Evolutionary conservation across 2,329 filamentous ascomycete genomes (phyloP), one percentile per base, ranked within the genome.

Genomic region (Hypocreales sp.): DNA sequence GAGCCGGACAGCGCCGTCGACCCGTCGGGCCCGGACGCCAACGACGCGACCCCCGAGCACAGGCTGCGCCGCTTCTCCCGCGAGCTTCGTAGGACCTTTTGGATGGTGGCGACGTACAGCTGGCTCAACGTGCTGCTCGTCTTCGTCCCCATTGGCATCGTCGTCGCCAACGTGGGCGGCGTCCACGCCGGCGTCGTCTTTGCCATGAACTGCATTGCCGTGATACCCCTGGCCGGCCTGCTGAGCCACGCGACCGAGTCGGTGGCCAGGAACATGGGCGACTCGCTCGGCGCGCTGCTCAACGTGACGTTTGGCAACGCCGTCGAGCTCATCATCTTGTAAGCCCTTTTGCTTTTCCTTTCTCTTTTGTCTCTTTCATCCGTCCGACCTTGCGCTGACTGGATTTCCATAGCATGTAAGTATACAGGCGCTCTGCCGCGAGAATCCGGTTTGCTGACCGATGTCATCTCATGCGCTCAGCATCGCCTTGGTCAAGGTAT

Each of bases 261-360:
- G 31, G 78, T 83, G 31, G 77, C 79, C 25, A 65, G 64, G 37
- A 70, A 72, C 39, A 64, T 84, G 52, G 79, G 78, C 28, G 78
- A 83, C 45, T 75, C 75, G 4, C 56, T 81, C 24, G 77, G 77
- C 30, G 77, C 78, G 19, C 51, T 83, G 40, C 64, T 82, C 46
- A 83, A 82, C 42, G 72, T 82, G 33, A 81, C 77, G 7, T 81
- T 82, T 55, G 77, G 79, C 39, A 83, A 84, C 47, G 75, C 78
- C 14, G 79, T 83, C 15, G 79, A 84, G 50, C 53, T 84, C 45
- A 83, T 84, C 45, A 81, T 84, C 36, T 83, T 81, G 61, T 67
- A 48, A 47, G 60, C 22, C 14, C 2, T 20, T 12, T n/a, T 25
- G 16, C 16, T 7, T 4, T n/a, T n/a, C n/a, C n/a, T n/a, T n/a